Conservation (phyloP, 768 basidiomycete genomes). For the Wakefieldia striispora region DNA sequence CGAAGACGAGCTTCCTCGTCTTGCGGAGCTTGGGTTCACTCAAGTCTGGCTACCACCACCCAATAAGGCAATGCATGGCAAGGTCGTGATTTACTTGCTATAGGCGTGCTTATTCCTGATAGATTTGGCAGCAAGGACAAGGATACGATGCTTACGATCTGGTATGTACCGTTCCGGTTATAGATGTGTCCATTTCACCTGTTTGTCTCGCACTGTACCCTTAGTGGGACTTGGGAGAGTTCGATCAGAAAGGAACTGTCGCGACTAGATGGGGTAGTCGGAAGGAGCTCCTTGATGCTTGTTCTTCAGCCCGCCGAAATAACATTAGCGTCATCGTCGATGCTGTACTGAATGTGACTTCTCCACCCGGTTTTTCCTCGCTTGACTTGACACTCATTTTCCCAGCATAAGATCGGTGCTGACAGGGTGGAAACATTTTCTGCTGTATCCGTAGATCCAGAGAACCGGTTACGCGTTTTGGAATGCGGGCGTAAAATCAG, state of each 20-base stretch:
- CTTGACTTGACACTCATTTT: conserved; percentile 2
- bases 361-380: background rate
- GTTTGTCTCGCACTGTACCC: background rate
- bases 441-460: conserved; percentile 67
- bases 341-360: conserved; percentile 80
- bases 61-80: conserved; percentile 64
- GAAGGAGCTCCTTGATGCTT: conserved; percentile 71
- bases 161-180: conserved; percentile 38
- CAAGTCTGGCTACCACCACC: conserved; percentile 85
- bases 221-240: conserved; percentile 89
- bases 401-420: conserved; percentile 80
- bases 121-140: conserved; percentile 50
- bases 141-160: conserved; percentile 88
- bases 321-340: conserved; percentile 80
- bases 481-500: conserved; percentile 65
- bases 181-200: background rate
- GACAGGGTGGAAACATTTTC: conserved; percentile 69
- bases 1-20: conserved; percentile 57
- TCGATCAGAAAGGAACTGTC: conserved; percentile 68
- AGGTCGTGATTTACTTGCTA: conserved; percentile 34
- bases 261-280: conserved; percentile 87
- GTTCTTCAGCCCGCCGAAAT: conserved; percentile 60
- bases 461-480: conserved; percentile 61
- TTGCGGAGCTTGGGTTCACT: conserved; percentile 70
- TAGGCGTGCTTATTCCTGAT: conserved; percentile 9